A percentile compares a stretch with the other conserved stretches of the same genome.
Conservation (phyloP, 2,329 filamentous ascomycete species). For the Colletotrichum sp. region DNA sequence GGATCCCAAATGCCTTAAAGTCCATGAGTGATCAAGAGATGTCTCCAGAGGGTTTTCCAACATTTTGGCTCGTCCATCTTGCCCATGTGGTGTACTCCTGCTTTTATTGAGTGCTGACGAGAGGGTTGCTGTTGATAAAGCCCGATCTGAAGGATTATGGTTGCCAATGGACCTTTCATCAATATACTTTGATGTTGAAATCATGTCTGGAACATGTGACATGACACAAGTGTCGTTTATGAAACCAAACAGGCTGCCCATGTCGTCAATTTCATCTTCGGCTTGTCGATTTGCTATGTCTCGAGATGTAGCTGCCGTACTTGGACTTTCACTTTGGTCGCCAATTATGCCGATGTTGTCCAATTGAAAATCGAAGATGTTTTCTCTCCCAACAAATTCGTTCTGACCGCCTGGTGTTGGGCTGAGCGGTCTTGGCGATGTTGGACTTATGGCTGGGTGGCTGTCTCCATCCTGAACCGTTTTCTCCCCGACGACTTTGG, state of each 20-base stretch:
- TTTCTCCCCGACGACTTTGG: not conserved
- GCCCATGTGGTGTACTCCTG: not conserved
- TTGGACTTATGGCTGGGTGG: not conserved
- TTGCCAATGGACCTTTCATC: not conserved
- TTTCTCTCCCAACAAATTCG: not conserved
- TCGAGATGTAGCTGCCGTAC: not conserved
- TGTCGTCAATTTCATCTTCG: not conserved
- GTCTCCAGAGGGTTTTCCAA: not conserved
- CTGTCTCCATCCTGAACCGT: not conserved
- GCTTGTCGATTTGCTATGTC: not conserved
- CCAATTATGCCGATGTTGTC: not conserved
- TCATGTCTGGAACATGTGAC: not conserved
- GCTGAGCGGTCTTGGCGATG: not conserved
- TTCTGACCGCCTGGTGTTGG: not conserved
- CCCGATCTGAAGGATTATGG: not conserved
- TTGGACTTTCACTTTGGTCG: not conserved
- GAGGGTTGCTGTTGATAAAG: not conserved
- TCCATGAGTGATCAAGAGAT: not conserved
- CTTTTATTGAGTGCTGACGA: not conserved
- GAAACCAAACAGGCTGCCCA: not conserved
- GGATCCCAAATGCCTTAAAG: not conserved
- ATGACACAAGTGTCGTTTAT: not conserved
- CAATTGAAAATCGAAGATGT: not conserved
- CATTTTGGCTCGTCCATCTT: not conserved
- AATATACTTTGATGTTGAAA: not conserved